Base-by-base conservation (phyloP, 73 alveolate species). In the Blepharisma stoltei region DNA sequence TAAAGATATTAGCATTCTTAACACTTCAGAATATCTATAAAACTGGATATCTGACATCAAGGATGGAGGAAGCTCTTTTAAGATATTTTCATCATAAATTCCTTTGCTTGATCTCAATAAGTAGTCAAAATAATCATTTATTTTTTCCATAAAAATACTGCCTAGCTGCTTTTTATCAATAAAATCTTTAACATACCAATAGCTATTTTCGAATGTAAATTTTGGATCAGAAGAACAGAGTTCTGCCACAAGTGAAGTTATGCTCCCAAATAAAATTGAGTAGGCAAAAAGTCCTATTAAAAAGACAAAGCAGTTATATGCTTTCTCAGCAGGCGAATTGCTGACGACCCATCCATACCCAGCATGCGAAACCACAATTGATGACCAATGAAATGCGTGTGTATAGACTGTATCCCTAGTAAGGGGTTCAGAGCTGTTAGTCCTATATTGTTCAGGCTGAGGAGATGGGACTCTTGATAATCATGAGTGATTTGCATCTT, bases 241-340 rank as follows among this genome's bases (percentile, higher is more conserved):
- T n/a, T 77, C 93, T 6, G 87, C 78, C 25, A 86, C 82, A 6
- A 86, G 32, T 4, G 90, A 76, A 48, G 87, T 80, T 32, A 87
- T 82, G 54, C 82, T 87, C 20, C 88, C 94, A 60, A 82, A 87
- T 7, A 85, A 66, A 54, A 87, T 65, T 6, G 94, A 87, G 77
- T 87, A 87, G 52, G 77, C 41, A 71, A 87, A 87, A n/a, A 88
- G 75, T 44, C 82, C 76, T 20, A 27, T 45, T 75, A 77, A 50
- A 41, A 81, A 67, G 6, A 70, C 38, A 38, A 83, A 68, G 54
- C 88, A 71, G 47, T 78, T 77, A 38, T 68, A 73, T 9, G 69
- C 80, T 60, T 89, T 52, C 68, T 87, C 95, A 7, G 43, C 6
- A 20, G 73, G 54, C 43, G 66, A 65, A 6, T 78, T 54, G 27